Base-by-base conservation (phyloP, 345 rosid species). In the Eucalyptus cloeziana region DNA sequence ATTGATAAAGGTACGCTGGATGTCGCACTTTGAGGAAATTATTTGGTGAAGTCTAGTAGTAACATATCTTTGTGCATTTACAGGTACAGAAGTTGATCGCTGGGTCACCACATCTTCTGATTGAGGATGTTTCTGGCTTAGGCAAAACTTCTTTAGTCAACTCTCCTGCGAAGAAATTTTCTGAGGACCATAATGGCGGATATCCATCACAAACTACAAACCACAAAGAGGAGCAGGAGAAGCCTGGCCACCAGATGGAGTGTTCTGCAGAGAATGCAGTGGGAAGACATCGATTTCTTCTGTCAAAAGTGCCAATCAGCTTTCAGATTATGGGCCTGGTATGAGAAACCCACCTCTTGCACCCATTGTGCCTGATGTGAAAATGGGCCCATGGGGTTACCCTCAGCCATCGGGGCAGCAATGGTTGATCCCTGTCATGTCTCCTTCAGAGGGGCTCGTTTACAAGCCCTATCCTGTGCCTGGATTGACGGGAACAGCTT, bases 51-150 rank as follows among this genome's bases (percentile, higher is more conserved):
- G 88, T 62, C 54, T 64, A 49, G 51, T 67, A 49, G 51, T 25
- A 40, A 54, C 33, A 16, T 40, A 37, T 76, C 47, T 90, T 81
- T 91, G n/a, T 30, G 30, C 90, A 87, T 62, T 43, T 87, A 89
- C 94, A 97, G 99, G 99, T 97, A 51, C 99, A 97, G 89, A 92
- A 76, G 87, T 93, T 95, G 87, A 97, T 97, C 76, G 98, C 98
- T 86, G 94, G 89, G 87, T 94, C 97, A 51, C 97, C 99, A 4
- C 91, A 95, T 88, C 71, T 95, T 67, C 91, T 96, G 90, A 92
- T 93, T 7, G 97, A 97, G 88, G 96, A 95, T 79, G 89, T 88
- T 13, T 90, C 90, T 69, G 94, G 89, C 88, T 88, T 92, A 43
- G 91, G 91, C 86, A 93, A 92, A 87, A 91, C 94, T 27, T 88